A percentile compares a stretch with the other conserved stretches of the same genome.
Evolutionary conservation across 805 yeast genomes (phyloP).

Genomic region (Diddensiella santjacobensis): DNA sequence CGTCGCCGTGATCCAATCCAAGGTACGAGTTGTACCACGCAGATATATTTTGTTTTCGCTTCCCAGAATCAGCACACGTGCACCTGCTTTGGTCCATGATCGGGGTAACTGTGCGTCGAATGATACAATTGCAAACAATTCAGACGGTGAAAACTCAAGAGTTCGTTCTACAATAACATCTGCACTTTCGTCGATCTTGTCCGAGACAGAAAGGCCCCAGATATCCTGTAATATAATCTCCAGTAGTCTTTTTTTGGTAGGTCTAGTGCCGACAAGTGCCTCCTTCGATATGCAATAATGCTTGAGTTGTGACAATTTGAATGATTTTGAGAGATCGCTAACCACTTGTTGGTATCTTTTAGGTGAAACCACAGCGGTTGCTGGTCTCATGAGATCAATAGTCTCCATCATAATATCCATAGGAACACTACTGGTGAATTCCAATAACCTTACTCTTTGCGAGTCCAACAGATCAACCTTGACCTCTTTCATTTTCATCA

Average conservation of each 20-base stretch:
- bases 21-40: constrained; percentile 41
- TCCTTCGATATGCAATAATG: constrained; percentile 11
- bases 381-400: constrained; percentile 23
- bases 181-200: constrained; percentile 28
- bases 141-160: constrained; percentile 36
- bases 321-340: constrained; percentile 27
- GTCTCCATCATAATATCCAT: constrained; percentile 13
- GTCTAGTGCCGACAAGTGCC: constrained; percentile 1
- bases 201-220: constrained; percentile 35
- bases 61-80: constrained; percentile 37
- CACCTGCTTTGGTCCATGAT: constrained; percentile 42
- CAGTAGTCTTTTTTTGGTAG: constrained; percentile 24
- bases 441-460: constrained; percentile 21
- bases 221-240: constrained; percentile 33
- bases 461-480: constrained; percentile 20
- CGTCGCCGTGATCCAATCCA: constrained; percentile 44
- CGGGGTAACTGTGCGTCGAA: constrained; percentile 40
- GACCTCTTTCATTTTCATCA: constrained; percentile 1
- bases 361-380: constrained; percentile 17
- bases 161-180: constrained; percentile 36
- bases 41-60: constrained; percentile 35
- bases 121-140: constrained; percentile 41
- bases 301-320: constrained; percentile 27
- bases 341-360: constrained; percentile 25
- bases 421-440: constrained; percentile 17